Evolutionary conservation across 2,329 filamentous ascomycete species (phyloP), one percentile per base, ranked within the genome.

Genomic region (Fusarium sp.): DNA sequence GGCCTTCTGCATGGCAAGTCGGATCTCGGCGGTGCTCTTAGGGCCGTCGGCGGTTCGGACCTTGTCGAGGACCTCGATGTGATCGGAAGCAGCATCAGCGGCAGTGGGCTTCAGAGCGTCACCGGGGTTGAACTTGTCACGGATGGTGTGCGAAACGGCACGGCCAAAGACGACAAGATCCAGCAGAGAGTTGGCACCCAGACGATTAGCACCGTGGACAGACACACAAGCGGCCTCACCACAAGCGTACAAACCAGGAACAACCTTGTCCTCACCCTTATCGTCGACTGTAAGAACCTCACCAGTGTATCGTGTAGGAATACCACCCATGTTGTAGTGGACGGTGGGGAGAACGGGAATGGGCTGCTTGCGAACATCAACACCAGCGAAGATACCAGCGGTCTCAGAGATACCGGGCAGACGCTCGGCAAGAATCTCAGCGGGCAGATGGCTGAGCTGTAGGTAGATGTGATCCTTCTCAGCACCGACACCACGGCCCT

Each of bases 321-420:
- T 97, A 87, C 96, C 95, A 82, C 95, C 95, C 96, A 98, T 99
- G 88, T 97, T 97, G 88, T 99, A 99, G 87, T 99, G 94, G 72
- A 97, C 95, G 44, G 95, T 98, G 60, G 95, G 95, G 67, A 98
- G 87, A 71, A 98, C 95, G 65, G 95, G 95, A 74, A 98, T 98
- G 71, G 95, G 95, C 83, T 97, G 92, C 86, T 97, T 97, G 78
- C 90, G 91, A 73, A 99, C 95, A 80, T 99, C 96, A 75, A 99
- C 94, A 83, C 96, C 95, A 63, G 95, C 88, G 82, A 99, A 99
- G 77, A 98, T 98, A 74, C 93, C 94, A 53, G 95, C 96, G 33
- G 96, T 99, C 86, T 99, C 96, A 39, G 95, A 97, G 80, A 99
- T 99, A 89, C 95, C 95, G 57, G 95, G 95, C 64, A 99, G 91